Base-by-base conservation (phyloP, 2,329 filamentous ascomycete genomes). In the Pseudogymnoascus sp. region DNA sequence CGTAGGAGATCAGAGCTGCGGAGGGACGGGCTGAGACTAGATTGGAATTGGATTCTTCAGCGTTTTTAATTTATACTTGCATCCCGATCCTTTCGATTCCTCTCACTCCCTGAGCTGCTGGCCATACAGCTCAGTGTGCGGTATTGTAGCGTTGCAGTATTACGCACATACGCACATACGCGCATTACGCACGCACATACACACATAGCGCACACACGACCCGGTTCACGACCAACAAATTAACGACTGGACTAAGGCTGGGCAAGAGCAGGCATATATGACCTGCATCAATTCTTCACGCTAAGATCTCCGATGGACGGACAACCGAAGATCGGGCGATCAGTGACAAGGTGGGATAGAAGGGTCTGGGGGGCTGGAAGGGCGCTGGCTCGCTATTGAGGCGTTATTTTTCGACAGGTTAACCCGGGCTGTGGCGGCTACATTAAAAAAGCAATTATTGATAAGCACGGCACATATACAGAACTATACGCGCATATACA, bases 271-370 rank as follows among this genome's bases (percentile, higher is more conserved):
- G 42, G 42, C 42, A 48, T 48, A 48, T 48, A 48, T 48, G 42
- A 48, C 42, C 25, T 48, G 42, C 42, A 48, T 48, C 42, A n/a
- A 25, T 5, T 48, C 7, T 48, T 29, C 12, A 48, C 42, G 42
- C 42, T 48, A 48, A 48, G 42, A 48, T 48, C 42, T 48, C 42
- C 42, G 42, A 48, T 48, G 42, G 42, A 48, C 25, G 42, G 42
- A 48, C 42, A 48, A 27, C 12, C 25, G 25, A 48, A 48, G 25
- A 48, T 48, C 42, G 42, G 42, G 3, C 42, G 42, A 48, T 48
- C 42, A 21, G 25, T 5, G 42, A 48, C 25, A 48, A 48, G 25
- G 25, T 48, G 42, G 4, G 21, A 44, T n/a, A 9, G 25, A 29
- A 7, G n/a, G 21, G n/a, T 21, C 27, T n/a, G 4, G 25, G 13